Conservation (phyloP, 495 filamentous ascomycete species). For the Geoglossum glabrum region DNA sequence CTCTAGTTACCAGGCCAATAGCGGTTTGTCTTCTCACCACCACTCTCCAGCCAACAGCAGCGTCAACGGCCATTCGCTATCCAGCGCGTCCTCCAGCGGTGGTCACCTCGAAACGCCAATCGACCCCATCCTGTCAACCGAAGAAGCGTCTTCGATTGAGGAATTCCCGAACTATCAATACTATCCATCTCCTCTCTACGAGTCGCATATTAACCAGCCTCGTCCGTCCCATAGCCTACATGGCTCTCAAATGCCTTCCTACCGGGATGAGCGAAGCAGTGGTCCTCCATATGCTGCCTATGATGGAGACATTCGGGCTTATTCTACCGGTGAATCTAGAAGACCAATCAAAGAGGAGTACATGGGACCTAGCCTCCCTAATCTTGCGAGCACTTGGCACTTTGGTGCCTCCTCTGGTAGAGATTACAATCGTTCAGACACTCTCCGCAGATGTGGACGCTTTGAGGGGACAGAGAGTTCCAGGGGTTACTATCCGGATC, state of each 20-base stretch:
- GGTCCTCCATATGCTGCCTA: slow-evolving; percentile 10
- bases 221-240: slow-evolving; percentile 13
- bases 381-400: not conserved
- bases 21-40: slow-evolving; percentile 10
- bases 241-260: slow-evolving; percentile 15
- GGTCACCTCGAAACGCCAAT: slow-evolving; percentile 16
- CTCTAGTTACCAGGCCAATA: not conserved
- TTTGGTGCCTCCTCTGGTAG: not conserved
- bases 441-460: slow-evolving; percentile 13
- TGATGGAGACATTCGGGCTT: not conserved
- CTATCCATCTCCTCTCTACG: slow-evolving; percentile 14
- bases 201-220: slow-evolving; percentile 10
- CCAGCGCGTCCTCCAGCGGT: slow-evolving; percentile 11
- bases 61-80: slow-evolving; percentile 15
- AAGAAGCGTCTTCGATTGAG: slow-evolving; percentile 12
- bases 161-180: slow-evolving; percentile 16
- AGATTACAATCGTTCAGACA: slow-evolving; percentile 9
- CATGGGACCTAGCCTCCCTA: not conserved
- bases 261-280: slow-evolving; percentile 15
- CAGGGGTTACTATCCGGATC: slow-evolving; percentile 15
- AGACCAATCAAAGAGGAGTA: slow-evolving; percentile 16
- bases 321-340: slow-evolving; percentile 4
- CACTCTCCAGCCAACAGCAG: slow-evolving; percentile 11
- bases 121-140: slow-evolving; percentile 15
- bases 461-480: slow-evolving; percentile 16